Conservation (phyloP, 331 rosid genomes). For the Malus hybrid region DNA sequence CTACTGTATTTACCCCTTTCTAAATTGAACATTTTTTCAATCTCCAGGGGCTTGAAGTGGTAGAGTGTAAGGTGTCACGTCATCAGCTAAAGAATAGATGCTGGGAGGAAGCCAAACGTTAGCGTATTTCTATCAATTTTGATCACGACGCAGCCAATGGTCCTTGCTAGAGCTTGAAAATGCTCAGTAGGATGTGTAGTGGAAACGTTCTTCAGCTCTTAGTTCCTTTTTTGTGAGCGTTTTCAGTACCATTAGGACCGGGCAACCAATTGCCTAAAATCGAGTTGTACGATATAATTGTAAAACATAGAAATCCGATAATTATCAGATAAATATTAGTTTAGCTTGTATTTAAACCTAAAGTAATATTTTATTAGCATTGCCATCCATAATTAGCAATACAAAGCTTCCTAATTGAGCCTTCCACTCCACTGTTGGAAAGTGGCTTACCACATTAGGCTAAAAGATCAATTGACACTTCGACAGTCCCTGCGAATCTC, state of each 20-base stretch:
- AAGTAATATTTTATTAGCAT: not conserved
- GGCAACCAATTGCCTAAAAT: not conserved
- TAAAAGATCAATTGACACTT: constrained; percentile 13
- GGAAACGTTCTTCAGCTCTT: constrained; percentile 18
- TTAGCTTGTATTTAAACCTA: not conserved
- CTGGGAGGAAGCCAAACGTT: constrained; percentile 1
- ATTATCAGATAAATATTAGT: constrained; percentile 17
- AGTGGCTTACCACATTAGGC: not conserved
- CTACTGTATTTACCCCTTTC: not conserved
- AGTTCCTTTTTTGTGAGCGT: constrained; percentile 15
- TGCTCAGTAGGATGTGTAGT: not conserved
- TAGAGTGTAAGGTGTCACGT: constrained; percentile 17
- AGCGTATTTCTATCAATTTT: not conserved
- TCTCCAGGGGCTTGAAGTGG: constrained; percentile 8
- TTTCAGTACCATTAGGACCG: constrained; percentile 10
- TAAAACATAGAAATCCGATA: constrained; percentile 23
- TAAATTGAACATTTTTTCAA: not conserved
- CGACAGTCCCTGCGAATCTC: constrained; percentile 60
- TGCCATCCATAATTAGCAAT: not conserved
- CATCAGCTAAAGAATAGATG: constrained; percentile 4
- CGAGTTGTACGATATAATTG: constrained; percentile 7
- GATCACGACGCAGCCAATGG: not conserved
- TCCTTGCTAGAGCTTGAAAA: not conserved
- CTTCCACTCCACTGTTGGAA: not conserved
- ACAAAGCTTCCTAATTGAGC: not conserved